Evolutionary conservation across 179 eudicot genomes (phyloP), one percentile per base, ranked within the genome.

Genomic region (Camellia oleifera): DNA sequence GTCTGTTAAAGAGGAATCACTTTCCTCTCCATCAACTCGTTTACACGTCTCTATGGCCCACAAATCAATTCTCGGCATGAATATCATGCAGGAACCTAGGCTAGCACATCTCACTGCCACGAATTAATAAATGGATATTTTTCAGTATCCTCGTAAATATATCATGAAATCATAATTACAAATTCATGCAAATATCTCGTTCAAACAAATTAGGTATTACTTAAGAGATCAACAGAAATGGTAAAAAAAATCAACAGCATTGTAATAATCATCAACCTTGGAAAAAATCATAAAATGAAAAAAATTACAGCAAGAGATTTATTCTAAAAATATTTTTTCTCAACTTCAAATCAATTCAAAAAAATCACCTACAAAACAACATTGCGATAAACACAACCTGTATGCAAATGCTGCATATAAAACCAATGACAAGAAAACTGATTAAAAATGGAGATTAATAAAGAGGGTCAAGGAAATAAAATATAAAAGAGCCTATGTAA

Each of bases 31-130:
- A 50, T 62, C 75, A 62, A 78, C 83, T 74, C 80, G 82, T 87
- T 74, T 32, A 72, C 56, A 65, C 18, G 85, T 52, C 77, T 90
- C 91, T 58, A 91, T 71, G 75, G 97, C 98, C 99, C 99, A 96
- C 79, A 96, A 81, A 88, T 96, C 99, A 69, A 96, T 88, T 82
- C 96, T 90, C 32, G 99, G 99, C 98, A 96, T 85, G 81, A 84
- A 92, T 78, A 96, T 57, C 84, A 88, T 87, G 91, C 94, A 89
- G 14, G 85, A 82, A 74, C 86, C 86, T 78, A 88, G 74, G 81
- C 90, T 84, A 17, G 94, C 84, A 77, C 92, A 94, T 84, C 88
- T 89, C 97, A 89, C 99, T 96, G 99, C 91, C 77, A 90, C 57
- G 81, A 84, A 83, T 69, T 68, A 11, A 74, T 14, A 64, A 63